Evolutionary conservation across 345 rosid species (phyloP).

Genomic region (Heritiera littoralis): DNA sequence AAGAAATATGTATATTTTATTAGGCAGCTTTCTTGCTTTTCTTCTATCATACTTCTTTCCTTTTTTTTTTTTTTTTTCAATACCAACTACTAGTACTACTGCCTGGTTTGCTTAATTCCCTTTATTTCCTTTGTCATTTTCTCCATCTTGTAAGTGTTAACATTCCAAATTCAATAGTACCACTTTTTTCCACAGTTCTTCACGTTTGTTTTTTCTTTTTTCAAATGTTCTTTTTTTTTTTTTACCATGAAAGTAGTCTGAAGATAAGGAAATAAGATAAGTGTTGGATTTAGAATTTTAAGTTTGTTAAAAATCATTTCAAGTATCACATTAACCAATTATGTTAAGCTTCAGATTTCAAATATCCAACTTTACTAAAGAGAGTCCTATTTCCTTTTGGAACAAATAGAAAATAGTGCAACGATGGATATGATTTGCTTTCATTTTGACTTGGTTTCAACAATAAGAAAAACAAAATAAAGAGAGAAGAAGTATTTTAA

Average conservation of each 20-base stretch:
- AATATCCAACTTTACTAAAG: background rate
- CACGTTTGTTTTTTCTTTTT: background rate
- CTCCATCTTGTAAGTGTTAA: background rate
- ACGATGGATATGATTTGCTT: background rate
- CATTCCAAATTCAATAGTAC: background rate
- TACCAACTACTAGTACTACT: background rate
- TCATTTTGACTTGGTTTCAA: background rate
- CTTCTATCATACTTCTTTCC: background rate
- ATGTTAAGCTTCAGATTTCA: background rate
- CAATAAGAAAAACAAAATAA: background rate
- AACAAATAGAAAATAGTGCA: background rate
- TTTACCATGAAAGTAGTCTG: no score
- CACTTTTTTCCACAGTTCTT: background rate
- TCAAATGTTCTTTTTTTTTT: no score
- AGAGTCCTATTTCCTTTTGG: background rate
- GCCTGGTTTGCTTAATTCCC: background rate
- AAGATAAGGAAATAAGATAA: no score
- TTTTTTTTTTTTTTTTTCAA: background rate
- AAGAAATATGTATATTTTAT: no score
- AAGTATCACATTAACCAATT: no score
- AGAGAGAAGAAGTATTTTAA: no score
- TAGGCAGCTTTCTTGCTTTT: background rate
- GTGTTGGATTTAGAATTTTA: no score
- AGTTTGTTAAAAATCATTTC: no score
- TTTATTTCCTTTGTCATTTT: background rate